A percentile compares a stretch with the other conserved stretches of the same genome.
These are phyloP conservation scores for Cardamine occulta DNA, from an alignment of 345 rosid species.

Conservation along the genomic window DNA sequence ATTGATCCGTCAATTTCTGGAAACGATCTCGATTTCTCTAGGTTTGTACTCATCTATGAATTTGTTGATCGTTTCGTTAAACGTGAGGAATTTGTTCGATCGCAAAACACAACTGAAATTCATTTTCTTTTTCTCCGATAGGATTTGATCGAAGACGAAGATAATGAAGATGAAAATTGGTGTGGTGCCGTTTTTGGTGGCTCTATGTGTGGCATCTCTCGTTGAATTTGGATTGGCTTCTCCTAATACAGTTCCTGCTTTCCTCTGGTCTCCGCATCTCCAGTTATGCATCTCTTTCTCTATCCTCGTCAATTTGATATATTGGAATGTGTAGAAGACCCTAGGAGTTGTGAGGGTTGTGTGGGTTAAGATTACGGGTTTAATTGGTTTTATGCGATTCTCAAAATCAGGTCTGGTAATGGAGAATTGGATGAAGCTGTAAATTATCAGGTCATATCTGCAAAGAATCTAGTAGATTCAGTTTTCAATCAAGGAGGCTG, in stretches of 20 bases:
- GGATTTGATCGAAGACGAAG: conserved; percentile 25
- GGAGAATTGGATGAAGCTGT: conserved; percentile 51
- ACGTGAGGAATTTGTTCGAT: conserved; percentile 1
- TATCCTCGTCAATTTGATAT: conserved; percentile 9
- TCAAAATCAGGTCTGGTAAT: conserved; percentile 43
- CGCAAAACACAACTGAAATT: conserved; percentile 12
- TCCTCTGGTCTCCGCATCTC: conserved; percentile 77
- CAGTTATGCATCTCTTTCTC: conserved; percentile 39
- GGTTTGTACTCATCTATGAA: conserved; percentile 2
- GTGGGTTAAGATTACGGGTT: conserved; percentile 1
- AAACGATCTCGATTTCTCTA: conserved; percentile 29
- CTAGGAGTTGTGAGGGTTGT: conserved; percentile 2
- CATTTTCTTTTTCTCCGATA: not conserved
- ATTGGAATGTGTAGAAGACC: not conserved
- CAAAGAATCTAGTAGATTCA: conserved; percentile 70
- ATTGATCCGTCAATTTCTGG: conserved; percentile 27
- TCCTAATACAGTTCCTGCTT: conserved; percentile 68
- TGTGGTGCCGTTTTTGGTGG: conserved; percentile 37
- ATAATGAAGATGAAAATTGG: conserved; percentile 44
- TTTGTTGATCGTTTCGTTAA: not conserved
- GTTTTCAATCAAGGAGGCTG: conserved; percentile 75
- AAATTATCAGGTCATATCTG: conserved; percentile 73
- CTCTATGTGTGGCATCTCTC: conserved; percentile 40
- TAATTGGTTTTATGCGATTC: conserved; percentile 1
- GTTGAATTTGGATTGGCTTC: conserved; percentile 48